Conservation (phyloP, 306 rosid species). For the Acacia melanoxylon region DNA sequence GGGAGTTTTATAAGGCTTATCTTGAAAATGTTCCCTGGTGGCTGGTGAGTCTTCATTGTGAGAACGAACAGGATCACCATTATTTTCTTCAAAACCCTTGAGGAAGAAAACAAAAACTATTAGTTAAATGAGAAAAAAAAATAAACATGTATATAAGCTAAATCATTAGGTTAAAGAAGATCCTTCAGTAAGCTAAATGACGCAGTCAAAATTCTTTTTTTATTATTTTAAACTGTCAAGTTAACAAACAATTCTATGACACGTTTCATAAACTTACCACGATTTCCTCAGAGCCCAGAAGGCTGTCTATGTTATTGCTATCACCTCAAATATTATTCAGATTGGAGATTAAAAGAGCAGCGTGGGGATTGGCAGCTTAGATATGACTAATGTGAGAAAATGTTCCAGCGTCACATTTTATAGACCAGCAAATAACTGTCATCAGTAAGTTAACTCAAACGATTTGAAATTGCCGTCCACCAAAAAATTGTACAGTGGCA, state of each 20-base stretch:
- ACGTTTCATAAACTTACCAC: constrained; percentile 31
- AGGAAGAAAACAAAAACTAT: constrained; percentile 22
- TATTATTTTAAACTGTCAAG: too few relatives aligned
- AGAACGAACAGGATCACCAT: constrained; percentile 78
- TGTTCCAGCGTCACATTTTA: not conserved
- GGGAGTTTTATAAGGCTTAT: constrained; percentile 59
- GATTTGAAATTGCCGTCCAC: not conserved
- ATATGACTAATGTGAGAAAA: not conserved
- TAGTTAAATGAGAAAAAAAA: not conserved
- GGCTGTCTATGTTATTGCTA: constrained; percentile 43
- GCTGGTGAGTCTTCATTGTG: constrained; percentile 62
- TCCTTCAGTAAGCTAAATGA: not conserved
- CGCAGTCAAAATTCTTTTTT: not conserved
- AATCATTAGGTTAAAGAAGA: not conserved
- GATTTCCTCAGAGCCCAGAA: constrained; percentile 26
- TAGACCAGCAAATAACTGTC: not conserved
- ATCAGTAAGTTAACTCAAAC: not conserved
- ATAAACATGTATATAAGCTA: not conserved
- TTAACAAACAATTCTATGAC: too few relatives aligned
- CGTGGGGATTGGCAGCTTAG: not conserved
- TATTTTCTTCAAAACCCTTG: constrained; percentile 56
- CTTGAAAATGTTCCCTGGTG: constrained; percentile 76
- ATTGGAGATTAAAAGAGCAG: not conserved
- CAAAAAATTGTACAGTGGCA: not conserved
- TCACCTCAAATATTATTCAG: not conserved